Evolutionary conservation across 352 stramenopile genomes (phyloP).

Genomic region (Globisporangium okanoganense): DNA sequence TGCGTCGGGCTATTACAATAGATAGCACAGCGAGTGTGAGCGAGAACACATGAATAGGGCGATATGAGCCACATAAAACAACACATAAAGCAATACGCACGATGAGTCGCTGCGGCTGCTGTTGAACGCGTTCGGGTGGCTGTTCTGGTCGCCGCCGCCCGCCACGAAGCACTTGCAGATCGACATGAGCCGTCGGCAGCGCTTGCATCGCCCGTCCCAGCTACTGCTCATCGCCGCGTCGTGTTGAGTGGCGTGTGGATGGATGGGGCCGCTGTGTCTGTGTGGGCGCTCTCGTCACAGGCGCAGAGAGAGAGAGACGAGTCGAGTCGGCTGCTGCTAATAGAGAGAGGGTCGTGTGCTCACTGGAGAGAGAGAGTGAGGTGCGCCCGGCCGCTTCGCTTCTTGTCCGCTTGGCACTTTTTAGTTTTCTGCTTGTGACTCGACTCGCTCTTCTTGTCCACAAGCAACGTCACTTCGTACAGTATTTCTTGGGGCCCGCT

Average conservation of each 20-base stretch:
- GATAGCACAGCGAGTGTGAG: background rate
- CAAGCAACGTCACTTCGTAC: slow-evolving; percentile 9
- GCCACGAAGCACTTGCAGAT: slow-evolving; percentile 16
- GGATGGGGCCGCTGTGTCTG: background rate
- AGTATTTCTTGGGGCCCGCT: too few species aligned
- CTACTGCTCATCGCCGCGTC: slow-evolving; percentile 6
- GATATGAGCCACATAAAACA: background rate
- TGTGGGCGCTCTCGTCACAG: background rate
- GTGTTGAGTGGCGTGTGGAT: background rate
- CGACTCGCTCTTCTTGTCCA: slow-evolving; percentile 1
- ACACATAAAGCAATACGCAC: background rate
- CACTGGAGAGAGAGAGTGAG: background rate
- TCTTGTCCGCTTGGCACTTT: background rate
- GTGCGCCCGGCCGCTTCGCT: background rate
- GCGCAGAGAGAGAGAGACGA: background rate
- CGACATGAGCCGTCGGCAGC: slow-evolving; percentile 20
- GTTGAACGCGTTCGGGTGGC: slow-evolving; percentile 5
- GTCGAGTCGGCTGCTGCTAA: slow-evolving; percentile 1
- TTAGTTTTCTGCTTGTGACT: background rate
- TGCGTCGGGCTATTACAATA: slow-evolving; percentile 5
- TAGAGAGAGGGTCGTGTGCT: background rate
- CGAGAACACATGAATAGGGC: background rate
- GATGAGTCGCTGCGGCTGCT: background rate
- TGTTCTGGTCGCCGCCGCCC: slow-evolving; percentile 7
- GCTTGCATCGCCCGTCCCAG: slow-evolving; percentile 18